Evolutionary conservation across 2,329 filamentous ascomycete genomes (phyloP).

Genomic region (Atkinsonella texensis): DNA sequence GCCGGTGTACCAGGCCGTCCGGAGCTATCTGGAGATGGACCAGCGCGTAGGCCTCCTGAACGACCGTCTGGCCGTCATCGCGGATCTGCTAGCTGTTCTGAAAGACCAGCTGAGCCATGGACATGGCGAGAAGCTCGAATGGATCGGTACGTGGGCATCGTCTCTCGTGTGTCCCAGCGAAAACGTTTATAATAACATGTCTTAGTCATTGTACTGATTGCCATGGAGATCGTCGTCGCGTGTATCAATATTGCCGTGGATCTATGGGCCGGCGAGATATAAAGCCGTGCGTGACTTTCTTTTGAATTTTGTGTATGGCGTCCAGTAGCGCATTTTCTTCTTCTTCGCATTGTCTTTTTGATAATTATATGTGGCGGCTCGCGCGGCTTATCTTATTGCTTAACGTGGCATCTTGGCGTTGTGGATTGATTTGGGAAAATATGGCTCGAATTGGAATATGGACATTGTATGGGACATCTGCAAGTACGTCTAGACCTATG

Average conservation of each 20-base stretch:
- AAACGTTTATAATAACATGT: slow-evolving; percentile 10
- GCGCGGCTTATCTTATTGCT: neutral
- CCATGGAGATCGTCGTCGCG: slow-evolving; percentile 86
- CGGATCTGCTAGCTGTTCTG: slow-evolving; percentile 79
- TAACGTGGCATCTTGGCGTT: neutral
- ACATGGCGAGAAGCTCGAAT: slow-evolving; percentile 79
- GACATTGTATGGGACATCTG: neutral
- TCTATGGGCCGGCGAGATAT: slow-evolving; percentile 48
- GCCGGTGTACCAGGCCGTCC: slow-evolving; percentile 88
- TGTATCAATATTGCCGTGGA: slow-evolving; percentile 93
- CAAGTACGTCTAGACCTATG: neutral
- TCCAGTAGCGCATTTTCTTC: neutral
- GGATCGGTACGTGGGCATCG: slow-evolving; percentile 61
- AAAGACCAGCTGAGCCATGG: slow-evolving; percentile 94
- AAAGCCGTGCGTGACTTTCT: neutral
- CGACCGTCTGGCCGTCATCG: slow-evolving; percentile 77
- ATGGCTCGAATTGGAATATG: neutral
- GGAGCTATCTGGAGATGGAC: slow-evolving; percentile 96
- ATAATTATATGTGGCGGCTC: neutral
- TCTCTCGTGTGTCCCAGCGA: neutral
- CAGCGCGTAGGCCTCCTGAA: slow-evolving; percentile 83
- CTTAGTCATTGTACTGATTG: slow-evolving; percentile 84
- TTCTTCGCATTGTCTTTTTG: neutral
- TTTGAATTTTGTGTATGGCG: neutral
- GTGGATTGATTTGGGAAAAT: no score